Conservation (phyloP, 2,329 filamentous ascomycete genomes). For the Phyllosticta capitalensis region DNA sequence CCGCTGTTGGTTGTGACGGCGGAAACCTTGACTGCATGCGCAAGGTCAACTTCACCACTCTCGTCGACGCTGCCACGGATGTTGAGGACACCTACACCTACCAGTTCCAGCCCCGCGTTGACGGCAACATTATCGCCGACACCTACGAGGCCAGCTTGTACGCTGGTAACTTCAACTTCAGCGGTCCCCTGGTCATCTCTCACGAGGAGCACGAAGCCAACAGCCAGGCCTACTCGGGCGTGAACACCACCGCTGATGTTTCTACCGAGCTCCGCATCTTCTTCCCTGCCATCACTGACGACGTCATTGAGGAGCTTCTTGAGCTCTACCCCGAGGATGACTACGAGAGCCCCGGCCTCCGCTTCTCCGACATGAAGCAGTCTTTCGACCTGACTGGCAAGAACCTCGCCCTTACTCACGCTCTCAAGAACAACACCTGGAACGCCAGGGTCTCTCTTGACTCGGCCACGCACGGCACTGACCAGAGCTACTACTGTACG, state of each 20-base stretch:
- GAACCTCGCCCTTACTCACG: constrained; percentile 26
- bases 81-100: constrained; percentile 21
- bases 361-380: constrained; percentile 30
- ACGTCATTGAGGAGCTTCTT: constrained; percentile 21
- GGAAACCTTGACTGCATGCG: constrained; percentile 24
- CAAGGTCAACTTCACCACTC: constrained; percentile 20
- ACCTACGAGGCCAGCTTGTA: constrained; percentile 30
- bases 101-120: constrained; percentile 29
- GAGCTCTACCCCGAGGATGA: constrained; percentile 24
- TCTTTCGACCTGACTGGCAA: constrained; percentile 26
- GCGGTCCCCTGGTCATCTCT: constrained; percentile 25
- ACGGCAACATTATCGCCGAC: constrained; percentile 28
- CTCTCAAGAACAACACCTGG: constrained; percentile 29
- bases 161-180: constrained; percentile 28
- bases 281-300: constrained; percentile 28
- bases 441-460: constrained; percentile 26
- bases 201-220: constrained; percentile 30
- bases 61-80: constrained; percentile 20
- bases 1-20: constrained; percentile 22
- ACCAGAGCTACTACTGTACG: constrained; percentile 29
- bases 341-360: constrained; percentile 26
- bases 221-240: constrained; percentile 19
- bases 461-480: constrained; percentile 26
- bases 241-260: constrained; percentile 26
- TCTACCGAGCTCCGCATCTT: constrained; percentile 21